A percentile compares a stretch with the other conserved stretches of the same genome.
Conservation (phyloP, 768 basidiomycete genomes). For the Sporobolomyces phaffii region DNA sequence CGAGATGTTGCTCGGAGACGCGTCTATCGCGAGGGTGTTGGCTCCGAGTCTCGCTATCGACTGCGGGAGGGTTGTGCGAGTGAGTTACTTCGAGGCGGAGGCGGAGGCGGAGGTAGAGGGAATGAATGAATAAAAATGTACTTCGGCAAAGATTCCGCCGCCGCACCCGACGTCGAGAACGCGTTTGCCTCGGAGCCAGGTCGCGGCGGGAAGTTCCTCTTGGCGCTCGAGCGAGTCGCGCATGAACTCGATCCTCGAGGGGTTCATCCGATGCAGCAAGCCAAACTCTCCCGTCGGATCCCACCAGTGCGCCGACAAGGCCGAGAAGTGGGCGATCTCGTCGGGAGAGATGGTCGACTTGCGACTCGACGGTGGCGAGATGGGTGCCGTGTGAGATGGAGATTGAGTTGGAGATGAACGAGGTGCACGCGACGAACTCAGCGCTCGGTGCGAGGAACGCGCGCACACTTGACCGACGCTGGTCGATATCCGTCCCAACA, state of each 20-base stretch:
- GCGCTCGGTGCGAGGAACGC: too few relatives aligned
- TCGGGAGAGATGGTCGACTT: conserved; percentile 45
- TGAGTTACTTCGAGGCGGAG: too few relatives aligned
- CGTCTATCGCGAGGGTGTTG: conserved; percentile 83
- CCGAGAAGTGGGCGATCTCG: conserved; percentile 84
- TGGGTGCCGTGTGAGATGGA: background rate
- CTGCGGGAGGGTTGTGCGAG: conserved; percentile 51
- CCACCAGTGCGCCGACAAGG: conserved; percentile 90
- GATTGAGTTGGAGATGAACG: too few relatives aligned
- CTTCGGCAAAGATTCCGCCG: conserved; percentile 87
- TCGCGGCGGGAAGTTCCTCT: conserved; percentile 43
- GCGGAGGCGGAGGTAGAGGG: too few relatives aligned
- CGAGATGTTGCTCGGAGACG: conserved; percentile 74
- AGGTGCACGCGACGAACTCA: too few relatives aligned
- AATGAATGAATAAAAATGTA: conserved; percentile 46
- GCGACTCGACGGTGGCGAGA: background rate
- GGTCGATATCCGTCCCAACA: background rate
- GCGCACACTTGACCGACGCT: background rate
- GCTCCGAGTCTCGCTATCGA: conserved; percentile 82
- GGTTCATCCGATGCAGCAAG: conserved; percentile 91
- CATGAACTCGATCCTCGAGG: conserved; percentile 74
- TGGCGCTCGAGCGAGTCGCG: conserved; percentile 52
- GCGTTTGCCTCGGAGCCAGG: conserved; percentile 59
- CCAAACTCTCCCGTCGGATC: conserved; percentile 84
- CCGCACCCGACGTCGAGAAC: conserved; percentile 92